phyloP scores from a whole-genome alignment of 805 yeast genomes.

The Alloascoidea hylecoeti region DNA sequence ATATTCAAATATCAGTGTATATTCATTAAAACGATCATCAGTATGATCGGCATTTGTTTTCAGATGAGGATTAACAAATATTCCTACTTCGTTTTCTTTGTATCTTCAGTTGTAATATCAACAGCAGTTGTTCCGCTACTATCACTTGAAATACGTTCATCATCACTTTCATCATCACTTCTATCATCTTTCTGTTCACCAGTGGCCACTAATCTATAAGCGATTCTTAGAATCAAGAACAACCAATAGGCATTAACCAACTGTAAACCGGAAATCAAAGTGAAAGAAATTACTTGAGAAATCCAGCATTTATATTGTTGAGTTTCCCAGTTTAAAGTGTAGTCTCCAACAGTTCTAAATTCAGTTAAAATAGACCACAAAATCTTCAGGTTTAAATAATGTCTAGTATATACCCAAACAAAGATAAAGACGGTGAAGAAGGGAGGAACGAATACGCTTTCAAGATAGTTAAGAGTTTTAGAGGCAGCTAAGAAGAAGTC shows the following conservation, averaged over 20 bases:
- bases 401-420: constrained; percentile 84
- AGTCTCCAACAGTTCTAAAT: constrained; percentile 76
- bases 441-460: constrained; percentile 46
- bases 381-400: constrained; percentile 66
- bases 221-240: constrained; percentile 63
- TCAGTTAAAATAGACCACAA: constrained; percentile 80
- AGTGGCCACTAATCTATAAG: constrained; percentile 44
- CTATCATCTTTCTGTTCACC: constrained; percentile 69
- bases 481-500: constrained; percentile 80
- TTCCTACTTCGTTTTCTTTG: too few species aligned
- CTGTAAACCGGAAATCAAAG: constrained; percentile 67
- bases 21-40: too few species aligned
- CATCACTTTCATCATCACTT: constrained; percentile 70
- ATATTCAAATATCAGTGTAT: too few species aligned
- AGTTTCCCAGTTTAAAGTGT: constrained; percentile 65
- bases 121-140: too few species aligned
- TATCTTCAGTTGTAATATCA: too few species aligned
- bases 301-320: constrained; percentile 96
- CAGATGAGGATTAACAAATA: too few species aligned
- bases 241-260: constrained; percentile 84
- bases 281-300: constrained; percentile 81
- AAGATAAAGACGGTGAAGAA: constrained; percentile 54
- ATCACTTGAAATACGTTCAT: too few species aligned
- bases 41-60: too few species aligned
- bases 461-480: constrained; percentile 77